A percentile compares a stretch with the other conserved stretches of the same genome.
phyloP scores from a whole-genome alignment of 257 asterid genomes.

The Eucommia ulmoides region DNA sequence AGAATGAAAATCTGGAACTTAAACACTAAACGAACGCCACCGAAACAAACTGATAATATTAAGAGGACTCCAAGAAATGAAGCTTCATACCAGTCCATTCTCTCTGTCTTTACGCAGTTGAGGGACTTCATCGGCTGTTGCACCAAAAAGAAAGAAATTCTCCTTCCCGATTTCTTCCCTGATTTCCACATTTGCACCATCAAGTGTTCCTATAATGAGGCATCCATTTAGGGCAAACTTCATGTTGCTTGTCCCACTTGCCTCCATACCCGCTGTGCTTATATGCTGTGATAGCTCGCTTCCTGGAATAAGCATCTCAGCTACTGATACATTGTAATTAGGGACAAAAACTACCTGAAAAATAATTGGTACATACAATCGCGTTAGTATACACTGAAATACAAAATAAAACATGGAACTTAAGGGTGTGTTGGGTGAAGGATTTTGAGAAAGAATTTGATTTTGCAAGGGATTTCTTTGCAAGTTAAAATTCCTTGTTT shows the following conservation, averaged over 20 bases:
- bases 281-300: conserved; percentile 97
- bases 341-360: conserved; percentile 90
- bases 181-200: conserved; percentile 98
- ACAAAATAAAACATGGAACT: no score
- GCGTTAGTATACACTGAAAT: no score
- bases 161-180: conserved; percentile 88
- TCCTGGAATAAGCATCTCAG: conserved; percentile 97
- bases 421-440: no score
- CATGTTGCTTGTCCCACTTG: conserved; percentile 99
- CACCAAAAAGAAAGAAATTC: conserved; percentile 94
- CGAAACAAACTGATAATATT: background rate
- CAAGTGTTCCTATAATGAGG: conserved; percentile 92
- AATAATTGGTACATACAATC: no score
- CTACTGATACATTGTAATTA: conserved; percentile 95
- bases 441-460: no score
- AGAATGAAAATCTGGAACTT: background rate
- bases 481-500: no score
- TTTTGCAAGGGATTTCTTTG: no score
- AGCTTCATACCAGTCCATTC: conserved; percentile 56
- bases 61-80: conserved; percentile 3
- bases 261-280: conserved; percentile 99
- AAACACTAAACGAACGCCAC: background rate
- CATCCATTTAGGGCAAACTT: conserved; percentile 96
- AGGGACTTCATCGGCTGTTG: conserved; percentile 85
- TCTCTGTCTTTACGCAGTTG: conserved; percentile 83